Evolutionary conservation across 768 basidiomycete genomes (phyloP).

Genomic region (Pseudohyphozyma bogoriensis): DNA sequence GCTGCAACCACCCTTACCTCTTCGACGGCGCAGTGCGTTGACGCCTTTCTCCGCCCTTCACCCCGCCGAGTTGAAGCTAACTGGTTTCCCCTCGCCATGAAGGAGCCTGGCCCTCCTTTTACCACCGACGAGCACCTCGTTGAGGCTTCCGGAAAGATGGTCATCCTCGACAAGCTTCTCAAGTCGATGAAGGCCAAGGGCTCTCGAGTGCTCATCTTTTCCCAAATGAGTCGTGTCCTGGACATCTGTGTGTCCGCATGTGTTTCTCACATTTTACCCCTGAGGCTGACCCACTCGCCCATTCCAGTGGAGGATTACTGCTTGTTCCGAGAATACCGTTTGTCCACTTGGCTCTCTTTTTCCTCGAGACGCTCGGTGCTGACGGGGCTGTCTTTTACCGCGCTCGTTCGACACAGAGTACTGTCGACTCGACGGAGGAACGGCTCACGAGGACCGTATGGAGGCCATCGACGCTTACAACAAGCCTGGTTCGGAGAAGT

Average conservation of each 20-base stretch:
- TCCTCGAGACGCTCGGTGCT: not conserved
- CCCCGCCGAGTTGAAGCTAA: not conserved
- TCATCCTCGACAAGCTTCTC: conserved; percentile 89
- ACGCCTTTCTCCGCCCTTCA: not conserved
- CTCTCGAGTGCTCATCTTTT: conserved; percentile 93
- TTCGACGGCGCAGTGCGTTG: conserved; percentile 74
- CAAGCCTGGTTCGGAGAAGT: conserved; percentile 83
- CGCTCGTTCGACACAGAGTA: conserved; percentile 49
- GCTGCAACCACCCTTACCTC: conserved; percentile 68
- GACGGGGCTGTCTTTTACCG: not conserved
- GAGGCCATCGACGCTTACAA: conserved; percentile 95
- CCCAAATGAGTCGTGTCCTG: conserved; percentile 97
- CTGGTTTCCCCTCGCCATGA: not conserved
- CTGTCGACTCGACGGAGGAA: conserved; percentile 90
- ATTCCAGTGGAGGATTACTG: conserved; percentile 99
- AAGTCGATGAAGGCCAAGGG: conserved; percentile 78
- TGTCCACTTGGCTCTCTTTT: conserved; percentile 35
- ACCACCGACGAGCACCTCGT: conserved; percentile 96
- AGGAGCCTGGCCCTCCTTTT: conserved; percentile 97
- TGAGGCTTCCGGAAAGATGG: conserved; percentile 91
- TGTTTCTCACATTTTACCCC: too few relatives aligned
- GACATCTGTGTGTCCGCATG: too few relatives aligned
- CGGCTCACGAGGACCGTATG: conserved; percentile 93
- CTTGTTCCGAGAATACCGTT: conserved; percentile 78
- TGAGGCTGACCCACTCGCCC: too few relatives aligned